Evolutionary conservation across 1,139 yeast species (phyloP).

Genomic region (Taphrina communis): DNA sequence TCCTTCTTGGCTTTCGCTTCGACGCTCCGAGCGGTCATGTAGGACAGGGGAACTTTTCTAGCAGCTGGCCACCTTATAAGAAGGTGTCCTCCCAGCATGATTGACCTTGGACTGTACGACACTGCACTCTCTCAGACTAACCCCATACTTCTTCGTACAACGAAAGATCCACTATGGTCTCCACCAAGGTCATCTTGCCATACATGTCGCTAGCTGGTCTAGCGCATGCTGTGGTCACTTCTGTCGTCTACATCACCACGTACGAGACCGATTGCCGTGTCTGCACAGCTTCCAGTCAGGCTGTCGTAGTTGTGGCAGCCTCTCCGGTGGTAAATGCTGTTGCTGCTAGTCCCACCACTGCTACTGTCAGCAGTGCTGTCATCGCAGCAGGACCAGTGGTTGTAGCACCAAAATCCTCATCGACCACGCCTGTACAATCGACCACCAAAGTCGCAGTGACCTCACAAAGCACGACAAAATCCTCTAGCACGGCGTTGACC

Average conservation of each 20-base stretch:
- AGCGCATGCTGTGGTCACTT: slow-evolving; percentile 28
- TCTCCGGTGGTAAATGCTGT: slow-evolving; percentile 3
- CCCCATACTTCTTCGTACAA: neutral
- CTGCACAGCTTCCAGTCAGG: slow-evolving; percentile 25
- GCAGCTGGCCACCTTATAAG: neutral
- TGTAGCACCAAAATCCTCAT: neutral
- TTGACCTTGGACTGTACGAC: neutral
- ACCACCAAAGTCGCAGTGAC: slow-evolving; percentile 1
- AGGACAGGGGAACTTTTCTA: slow-evolving; percentile 1
- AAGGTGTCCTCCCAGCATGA: neutral
- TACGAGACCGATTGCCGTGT: slow-evolving; percentile 36
- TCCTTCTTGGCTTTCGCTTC: neutral
- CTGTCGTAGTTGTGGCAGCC: slow-evolving; percentile 2
- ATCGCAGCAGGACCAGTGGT: slow-evolving; percentile 16
- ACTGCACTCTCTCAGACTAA: neutral
- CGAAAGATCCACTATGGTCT: neutral
- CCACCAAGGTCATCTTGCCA: neutral
- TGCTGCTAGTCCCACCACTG: slow-evolving; percentile 3
- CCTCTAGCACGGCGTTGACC: neutral
- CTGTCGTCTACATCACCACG: slow-evolving; percentile 35
- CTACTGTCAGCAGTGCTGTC: slow-evolving; percentile 1
- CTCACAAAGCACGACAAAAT: neutral
- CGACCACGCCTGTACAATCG: slow-evolving; percentile 4
- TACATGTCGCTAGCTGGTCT: slow-evolving; percentile 38
- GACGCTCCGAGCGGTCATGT: no score